Evolutionary conservation across 2,329 filamentous ascomycete genomes (phyloP).

Genomic region (Fusarium pilosicola): DNA sequence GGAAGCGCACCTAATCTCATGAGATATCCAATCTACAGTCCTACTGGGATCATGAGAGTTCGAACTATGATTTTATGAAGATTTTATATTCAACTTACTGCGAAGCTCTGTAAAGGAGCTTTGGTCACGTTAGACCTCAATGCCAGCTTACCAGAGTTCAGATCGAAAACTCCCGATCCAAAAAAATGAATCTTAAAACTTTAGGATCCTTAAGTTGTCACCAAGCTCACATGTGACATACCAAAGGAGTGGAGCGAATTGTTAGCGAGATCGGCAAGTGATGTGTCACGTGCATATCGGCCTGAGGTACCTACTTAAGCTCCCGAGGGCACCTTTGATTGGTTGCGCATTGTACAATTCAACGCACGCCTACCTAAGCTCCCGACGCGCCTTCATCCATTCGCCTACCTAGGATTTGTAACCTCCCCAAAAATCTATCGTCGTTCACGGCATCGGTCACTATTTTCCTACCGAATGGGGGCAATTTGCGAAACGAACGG

Average conservation of each 20-base stretch:
- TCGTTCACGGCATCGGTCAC: background rate
- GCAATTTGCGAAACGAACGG: background rate
- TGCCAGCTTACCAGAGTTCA: conserved; percentile 4
- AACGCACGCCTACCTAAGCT: background rate
- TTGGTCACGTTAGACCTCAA: background rate
- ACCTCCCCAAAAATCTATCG: background rate
- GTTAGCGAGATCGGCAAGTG: background rate
- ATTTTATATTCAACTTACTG: conserved; percentile 21
- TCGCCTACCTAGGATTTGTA: conserved; percentile 2
- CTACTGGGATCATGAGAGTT: conserved; percentile 19
- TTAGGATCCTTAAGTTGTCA: conserved; percentile 11
- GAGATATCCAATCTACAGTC: conserved; percentile 6
- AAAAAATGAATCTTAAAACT: conserved; percentile 21
- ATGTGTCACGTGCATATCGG: conserved; percentile 21
- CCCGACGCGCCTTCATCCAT: conserved; percentile 15
- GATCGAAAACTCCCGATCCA: conserved; percentile 5
- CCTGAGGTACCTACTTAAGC: no score
- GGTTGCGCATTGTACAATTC: conserved; percentile 30
- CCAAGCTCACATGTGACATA: background rate
- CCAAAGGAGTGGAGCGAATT: background rate
- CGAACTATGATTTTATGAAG: conserved; percentile 4
- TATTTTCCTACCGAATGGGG: conserved; percentile 6
- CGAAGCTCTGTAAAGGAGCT: background rate
- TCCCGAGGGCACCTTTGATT: conserved; percentile 16
- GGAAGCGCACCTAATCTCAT: conserved; percentile 40